A percentile compares a stretch with the other conserved stretches of the same genome.
phyloP scores from a whole-genome alignment of 2,329 filamentous ascomycete species.

The Clarireedia homoeocarpa region DNA sequence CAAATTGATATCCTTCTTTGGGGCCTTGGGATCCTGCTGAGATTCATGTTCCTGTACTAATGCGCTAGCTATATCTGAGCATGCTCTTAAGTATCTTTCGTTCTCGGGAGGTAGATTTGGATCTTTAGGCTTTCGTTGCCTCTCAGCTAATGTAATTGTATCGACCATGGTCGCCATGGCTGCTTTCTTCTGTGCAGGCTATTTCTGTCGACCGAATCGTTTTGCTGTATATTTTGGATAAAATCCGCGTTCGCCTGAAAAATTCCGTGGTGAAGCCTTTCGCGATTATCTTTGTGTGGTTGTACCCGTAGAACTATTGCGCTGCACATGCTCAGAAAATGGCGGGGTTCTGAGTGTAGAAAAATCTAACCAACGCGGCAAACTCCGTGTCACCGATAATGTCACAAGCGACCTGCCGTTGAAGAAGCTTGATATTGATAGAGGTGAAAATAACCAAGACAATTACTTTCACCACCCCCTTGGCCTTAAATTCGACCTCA shows the following conservation, averaged over 20 bases:
- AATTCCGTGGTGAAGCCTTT: no score
- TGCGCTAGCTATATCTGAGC: slow-evolving; percentile 88
- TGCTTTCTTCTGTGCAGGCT: neutral
- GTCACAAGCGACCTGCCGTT: slow-evolving; percentile 9
- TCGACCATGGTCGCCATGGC: slow-evolving; percentile 54
- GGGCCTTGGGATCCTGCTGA: slow-evolving; percentile 61
- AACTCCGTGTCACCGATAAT: neutral
- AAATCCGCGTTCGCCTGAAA: neutral
- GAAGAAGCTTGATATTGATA: slow-evolving; percentile 3
- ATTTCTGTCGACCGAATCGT: no score
- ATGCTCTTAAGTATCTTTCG: slow-evolving; percentile 88
- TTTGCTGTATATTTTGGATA: no score
- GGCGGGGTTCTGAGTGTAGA: neutral
- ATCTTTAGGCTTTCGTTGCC: slow-evolving; percentile 54
- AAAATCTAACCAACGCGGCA: neutral
- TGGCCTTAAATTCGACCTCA: slow-evolving; percentile 21
- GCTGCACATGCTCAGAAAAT: neutral
- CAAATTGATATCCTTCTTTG: slow-evolving; percentile 83
- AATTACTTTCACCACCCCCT: slow-evolving; percentile 12
- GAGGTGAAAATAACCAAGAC: slow-evolving; percentile 11
- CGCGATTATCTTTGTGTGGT: no score
- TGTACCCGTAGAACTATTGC: neutral
- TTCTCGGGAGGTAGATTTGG: slow-evolving; percentile 80
- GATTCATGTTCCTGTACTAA: slow-evolving; percentile 92
- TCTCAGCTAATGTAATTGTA: slow-evolving; percentile 47